Base-by-base conservation (phyloP, 2,329 filamentous ascomycete genomes). In the Aspergillus pseudoterreus region DNA sequence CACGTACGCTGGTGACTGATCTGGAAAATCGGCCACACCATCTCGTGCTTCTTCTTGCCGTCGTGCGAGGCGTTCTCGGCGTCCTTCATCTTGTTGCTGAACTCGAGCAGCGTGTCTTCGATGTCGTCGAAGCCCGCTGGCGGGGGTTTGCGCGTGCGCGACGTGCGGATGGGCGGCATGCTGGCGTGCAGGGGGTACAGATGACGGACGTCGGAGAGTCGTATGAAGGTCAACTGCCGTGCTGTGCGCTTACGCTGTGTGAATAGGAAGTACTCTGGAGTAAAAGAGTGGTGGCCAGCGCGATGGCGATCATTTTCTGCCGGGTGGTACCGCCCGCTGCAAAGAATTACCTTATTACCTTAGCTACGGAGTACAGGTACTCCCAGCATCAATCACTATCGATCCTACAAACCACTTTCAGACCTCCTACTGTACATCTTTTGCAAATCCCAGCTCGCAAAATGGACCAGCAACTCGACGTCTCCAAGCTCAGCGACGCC, bases 1-100 rank as follows among this genome's bases (percentile, higher is more conserved):
- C 3, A 42, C 11, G 39, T 19, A 76, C 92, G 85, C 74, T 96
- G 91, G 74, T 99, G 94, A 21, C 87, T 87, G 68, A 99, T 96
- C 71, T 97, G 92, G 68, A 99, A 97, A 60, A 99, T 91, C 55
- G 94, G 92, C 94, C 94, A 99, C 58, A 92, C 83, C 61, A 90
- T 89, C 74, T 97, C 90, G 68, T 96, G 88, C 69, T 92, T 92
- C 83, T 88, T 80, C 81, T 90, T 82, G 75, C 89, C 69, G 75
- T 89, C 74, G 62, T 85, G 82, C 15, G 90, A 86, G 44, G 91
- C 87, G 73, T 95, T 95, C 69, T 96, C 91, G 47, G 94, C 94
- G 65, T 86, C 83, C 67, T 85, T 86, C 82, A 86, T 84, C 68
- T 84, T 84, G 71, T 85, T 85, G 64, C 75, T 74, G 69, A 86